Evolutionary conservation across 176 grass and related monocot genomes (phyloP).

Genomic region (Paspalum vaginatum): DNA sequence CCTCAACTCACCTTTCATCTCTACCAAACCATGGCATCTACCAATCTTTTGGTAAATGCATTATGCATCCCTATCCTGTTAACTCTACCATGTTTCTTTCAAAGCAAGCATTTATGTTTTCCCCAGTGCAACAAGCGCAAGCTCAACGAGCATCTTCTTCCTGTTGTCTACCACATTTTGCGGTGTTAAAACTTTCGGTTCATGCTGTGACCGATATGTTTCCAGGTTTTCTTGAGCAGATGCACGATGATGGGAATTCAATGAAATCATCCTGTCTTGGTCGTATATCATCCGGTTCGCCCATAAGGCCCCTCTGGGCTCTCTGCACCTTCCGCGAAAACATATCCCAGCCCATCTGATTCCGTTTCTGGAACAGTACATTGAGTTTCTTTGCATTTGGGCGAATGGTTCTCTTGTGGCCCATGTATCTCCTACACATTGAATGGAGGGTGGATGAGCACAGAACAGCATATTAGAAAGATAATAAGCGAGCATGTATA

Average conservation of each 20-base stretch:
- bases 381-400: constrained; percentile 84
- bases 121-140: neutral
- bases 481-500: neutral
- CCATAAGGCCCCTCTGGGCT: constrained; percentile 73
- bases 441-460: neutral
- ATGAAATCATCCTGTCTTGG: constrained; percentile 77
- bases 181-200: neutral
- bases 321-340: constrained; percentile 70
- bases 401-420: constrained; percentile 93
- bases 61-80: neutral
- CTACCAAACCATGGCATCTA: neutral
- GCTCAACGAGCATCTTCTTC: neutral
- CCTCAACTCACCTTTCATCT: too few relatives aligned
- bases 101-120: constrained; percentile 25
- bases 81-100: neutral
- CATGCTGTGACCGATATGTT: constrained; percentile 32
- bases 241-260: constrained; percentile 86
- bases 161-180: neutral
- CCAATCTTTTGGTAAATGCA: neutral
- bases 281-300: constrained; percentile 78
- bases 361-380: constrained; percentile 57
- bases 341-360: constrained; percentile 63
- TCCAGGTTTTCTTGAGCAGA: constrained; percentile 54
- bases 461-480: constrained; percentile 14
- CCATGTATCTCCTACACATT: constrained; percentile 82